phyloP scores from a whole-genome alignment of 1,284 basidiomycete genomes.

The Marasmius oreades region DNA sequence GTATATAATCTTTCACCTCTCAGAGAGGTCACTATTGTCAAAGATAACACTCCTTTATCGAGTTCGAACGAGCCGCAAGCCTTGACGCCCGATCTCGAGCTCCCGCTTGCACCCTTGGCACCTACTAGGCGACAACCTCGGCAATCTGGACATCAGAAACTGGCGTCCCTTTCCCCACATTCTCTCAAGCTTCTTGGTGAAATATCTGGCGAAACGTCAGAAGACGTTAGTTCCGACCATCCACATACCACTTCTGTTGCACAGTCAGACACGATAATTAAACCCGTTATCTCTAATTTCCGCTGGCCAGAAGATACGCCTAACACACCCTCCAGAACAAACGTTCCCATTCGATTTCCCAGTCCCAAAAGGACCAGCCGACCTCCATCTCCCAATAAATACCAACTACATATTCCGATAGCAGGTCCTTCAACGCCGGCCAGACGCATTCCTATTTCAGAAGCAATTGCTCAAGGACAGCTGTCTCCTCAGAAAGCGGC shows the following conservation, averaged over 20 bases:
- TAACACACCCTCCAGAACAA: slow-evolving; percentile 23
- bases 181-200: slow-evolving; percentile 1
- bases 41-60: slow-evolving; percentile 20
- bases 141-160: slow-evolving; percentile 3
- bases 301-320: slow-evolving; percentile 15
- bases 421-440: slow-evolving; percentile 51
- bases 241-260: not conserved
- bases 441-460: slow-evolving; percentile 51
- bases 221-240: not conserved
- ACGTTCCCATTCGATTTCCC: slow-evolving; percentile 27
- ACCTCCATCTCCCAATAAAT: slow-evolving; percentile 29
- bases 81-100: not conserved
- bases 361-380: slow-evolving; percentile 20
- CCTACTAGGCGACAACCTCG: not conserved
- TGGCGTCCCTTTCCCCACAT: not conserved
- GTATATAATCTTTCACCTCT: slow-evolving; percentile 19
- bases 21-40: slow-evolving; percentile 1
- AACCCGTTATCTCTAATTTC: not conserved
- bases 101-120: not conserved
- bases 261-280: not conserved
- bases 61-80: slow-evolving; percentile 13
- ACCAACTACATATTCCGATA: slow-evolving; percentile 24
- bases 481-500: slow-evolving; percentile 44
- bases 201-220: not conserved
- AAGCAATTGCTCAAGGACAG: slow-evolving; percentile 45